Base-by-base conservation (phyloP, 2,329 filamentous ascomycete species). In the Chrysoporthe cubensis region DNA sequence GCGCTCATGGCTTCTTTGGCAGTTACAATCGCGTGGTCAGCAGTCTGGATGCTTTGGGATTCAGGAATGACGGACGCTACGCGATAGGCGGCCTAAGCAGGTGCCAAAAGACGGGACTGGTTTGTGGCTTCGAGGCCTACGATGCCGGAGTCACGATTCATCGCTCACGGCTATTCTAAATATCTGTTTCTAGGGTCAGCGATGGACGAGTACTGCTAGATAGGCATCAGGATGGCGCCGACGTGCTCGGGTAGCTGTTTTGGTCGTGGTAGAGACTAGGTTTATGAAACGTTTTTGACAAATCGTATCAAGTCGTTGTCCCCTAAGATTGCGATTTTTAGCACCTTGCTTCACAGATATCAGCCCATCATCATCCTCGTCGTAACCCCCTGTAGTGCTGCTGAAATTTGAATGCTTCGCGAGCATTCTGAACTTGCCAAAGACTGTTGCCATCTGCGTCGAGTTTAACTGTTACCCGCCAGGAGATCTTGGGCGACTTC, bases 1-100 rank as follows among this genome's bases (percentile, higher is more conserved):
- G 87, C 32, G 81, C 80, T 0, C 87, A 89, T 72, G 70, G 66
- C 4, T 89, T 88, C 76, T 84, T 88, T 68, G 87, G 87, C 1
- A 77, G 85, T 65, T 85, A 87, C 60, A 71, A 74, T 2, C 72
- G 72, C 9, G 82, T 88, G 0, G 74, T 75, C 2, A 77, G 77
- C 66, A 77, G 78, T 26, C 69, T 88, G 54, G 66, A 77, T 32
- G 71, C 68, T 4, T 71, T 85, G 18, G 69, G 76, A 7, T 74
- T 74, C 2, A 76, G 76, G 11, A 71, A 75, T 1, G 73, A 74
- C 26, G 85, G 85, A 0, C 68, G 85, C 9, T 79, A 81, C 0
- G 63, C 80, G n/a, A 82, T 82, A 9, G 76, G 77, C 13, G 84
- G 84, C 0, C 76, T 84, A 44, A 70, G 75, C 21, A 77, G 82